These are phyloP conservation scores for Lenzites betulinus DNA, from an alignment of 768 basidiomycete species.

Conservation along the genomic window DNA sequence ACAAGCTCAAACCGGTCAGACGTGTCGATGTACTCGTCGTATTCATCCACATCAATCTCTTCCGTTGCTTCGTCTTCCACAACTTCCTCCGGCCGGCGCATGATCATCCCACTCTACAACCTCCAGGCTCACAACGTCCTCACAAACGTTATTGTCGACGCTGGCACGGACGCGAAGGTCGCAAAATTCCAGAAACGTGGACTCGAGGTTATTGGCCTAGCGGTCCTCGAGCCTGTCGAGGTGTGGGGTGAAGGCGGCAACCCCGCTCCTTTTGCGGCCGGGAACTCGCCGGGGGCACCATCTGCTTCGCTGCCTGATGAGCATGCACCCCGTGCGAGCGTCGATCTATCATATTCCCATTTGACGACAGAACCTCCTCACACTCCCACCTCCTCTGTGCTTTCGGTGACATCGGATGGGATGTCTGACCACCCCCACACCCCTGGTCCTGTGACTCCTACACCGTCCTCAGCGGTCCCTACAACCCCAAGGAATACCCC, in stretches of 20 bases:
- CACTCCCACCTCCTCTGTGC: constrained; percentile 37
- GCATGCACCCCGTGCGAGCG: constrained; percentile 21
- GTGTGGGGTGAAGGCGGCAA: constrained; percentile 48
- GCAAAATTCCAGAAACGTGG: constrained; percentile 60
- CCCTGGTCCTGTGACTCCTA: constrained; percentile 19
- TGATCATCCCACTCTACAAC: constrained; percentile 86
- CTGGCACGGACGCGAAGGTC: constrained; percentile 85
- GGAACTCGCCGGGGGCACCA: constrained; percentile 20
- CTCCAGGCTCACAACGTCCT: constrained; percentile 86
- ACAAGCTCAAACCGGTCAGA: constrained; percentile 57
- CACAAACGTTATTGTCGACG: constrained; percentile 84
- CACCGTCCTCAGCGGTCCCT: constrained; percentile 19
- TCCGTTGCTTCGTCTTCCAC: constrained; percentile 44
- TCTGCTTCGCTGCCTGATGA: constrained; percentile 32
- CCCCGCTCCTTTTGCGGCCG: constrained; percentile 14
- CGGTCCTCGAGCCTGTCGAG: constrained; percentile 79
- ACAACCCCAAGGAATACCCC: constrained; percentile 31
- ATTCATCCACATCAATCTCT: constrained; percentile 48
- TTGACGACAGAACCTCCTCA: constrained; percentile 23
- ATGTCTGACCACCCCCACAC: constrained; percentile 18
- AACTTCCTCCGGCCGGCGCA: constrained; percentile 54
- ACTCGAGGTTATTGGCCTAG: constrained; percentile 72
- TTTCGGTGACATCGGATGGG: constrained; percentile 32
- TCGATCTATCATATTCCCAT: constrained; percentile 13
- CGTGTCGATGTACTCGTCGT: constrained; percentile 43